These are phyloP conservation scores for Candida silvicultrix DNA, from an alignment of 805 yeast species.

Conservation along the genomic window DNA sequence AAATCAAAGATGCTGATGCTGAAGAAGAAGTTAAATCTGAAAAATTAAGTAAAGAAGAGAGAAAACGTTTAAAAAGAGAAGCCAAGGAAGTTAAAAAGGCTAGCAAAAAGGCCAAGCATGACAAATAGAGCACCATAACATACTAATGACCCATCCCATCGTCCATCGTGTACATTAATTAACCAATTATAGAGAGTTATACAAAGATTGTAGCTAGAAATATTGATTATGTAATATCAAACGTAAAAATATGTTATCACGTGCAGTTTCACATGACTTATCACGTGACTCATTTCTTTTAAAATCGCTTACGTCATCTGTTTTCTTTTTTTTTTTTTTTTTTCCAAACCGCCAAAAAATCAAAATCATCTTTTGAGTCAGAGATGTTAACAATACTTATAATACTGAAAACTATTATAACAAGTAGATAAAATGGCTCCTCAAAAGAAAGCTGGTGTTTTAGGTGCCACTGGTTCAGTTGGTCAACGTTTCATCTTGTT, in stretches of 20 bases:
- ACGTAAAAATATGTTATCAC: too few relatives aligned
- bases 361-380: too few relatives aligned
- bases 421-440: slow-evolving; percentile 25
- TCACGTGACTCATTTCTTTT: background rate
- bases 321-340: background rate
- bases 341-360: background rate
- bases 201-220: too few relatives aligned
- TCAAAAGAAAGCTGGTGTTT: slow-evolving; percentile 63
- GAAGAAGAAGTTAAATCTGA: background rate
- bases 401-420: too few relatives aligned
- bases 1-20: background rate
- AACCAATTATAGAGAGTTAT: too few relatives aligned
- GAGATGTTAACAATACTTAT: too few relatives aligned
- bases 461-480: slow-evolving; percentile 97
- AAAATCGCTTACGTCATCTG: background rate
- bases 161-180: background rate
- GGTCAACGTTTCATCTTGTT: slow-evolving; percentile 93
- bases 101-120: slow-evolving; percentile 1
- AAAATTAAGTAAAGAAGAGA: slow-evolving; percentile 2
- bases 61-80: slow-evolving; percentile 2
- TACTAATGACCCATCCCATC: background rate
- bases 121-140: background rate
- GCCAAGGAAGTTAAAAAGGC: slow-evolving; percentile 1
- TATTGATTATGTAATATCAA: too few relatives aligned
- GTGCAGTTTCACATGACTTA: too few relatives aligned